A percentile compares a stretch with the other conserved stretches of the same genome.
These are phyloP conservation scores for Thraustotheca clavata DNA, from an alignment of 352 stramenopile species.

Conservation along the genomic window DNA sequence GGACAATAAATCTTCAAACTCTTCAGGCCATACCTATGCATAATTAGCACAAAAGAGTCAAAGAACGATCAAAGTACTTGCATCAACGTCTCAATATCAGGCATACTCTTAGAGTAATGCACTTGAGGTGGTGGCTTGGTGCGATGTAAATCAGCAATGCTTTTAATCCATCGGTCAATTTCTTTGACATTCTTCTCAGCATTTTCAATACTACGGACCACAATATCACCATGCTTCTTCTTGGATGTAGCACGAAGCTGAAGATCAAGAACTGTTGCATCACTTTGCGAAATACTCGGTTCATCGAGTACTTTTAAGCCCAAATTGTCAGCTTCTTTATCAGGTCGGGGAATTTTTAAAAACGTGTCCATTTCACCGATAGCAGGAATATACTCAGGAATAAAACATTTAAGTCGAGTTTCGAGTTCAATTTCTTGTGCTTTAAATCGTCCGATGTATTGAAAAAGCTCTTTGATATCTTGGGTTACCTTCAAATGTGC, in stretches of 20 bases:
- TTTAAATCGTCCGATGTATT: conserved; percentile 93
- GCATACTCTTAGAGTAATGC: conserved; percentile 91
- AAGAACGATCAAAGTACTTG: no score
- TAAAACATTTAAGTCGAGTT: conserved; percentile 93
- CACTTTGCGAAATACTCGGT: conserved; percentile 85
- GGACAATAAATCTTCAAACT: conserved; percentile 71
- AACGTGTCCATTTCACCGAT: conserved; percentile 96
- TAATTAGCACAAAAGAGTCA: conserved; percentile 32
- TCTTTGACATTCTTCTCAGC: conserved; percentile 88
- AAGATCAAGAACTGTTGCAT: conserved; percentile 92
- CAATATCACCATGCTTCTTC: conserved; percentile 88
- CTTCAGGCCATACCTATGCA: conserved; percentile 54
- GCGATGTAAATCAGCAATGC: conserved; percentile 90
- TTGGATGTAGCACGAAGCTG: conserved; percentile 92
- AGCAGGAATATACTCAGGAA: conserved; percentile 94
- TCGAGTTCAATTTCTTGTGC: conserved; percentile 93
- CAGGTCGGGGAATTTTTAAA: conserved; percentile 92
- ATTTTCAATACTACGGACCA: conserved; percentile 92
- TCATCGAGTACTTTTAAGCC: conserved; percentile 93
- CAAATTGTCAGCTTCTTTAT: conserved; percentile 82
- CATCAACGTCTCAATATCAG: conserved; percentile 93
- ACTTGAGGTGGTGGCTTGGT: conserved; percentile 89
- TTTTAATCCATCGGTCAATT: conserved; percentile 94
- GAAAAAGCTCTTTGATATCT: conserved; percentile 88
- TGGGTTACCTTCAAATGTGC: conserved; percentile 81